Conservation (phyloP, 345 rosid species). For the Triadica sebifera region DNA sequence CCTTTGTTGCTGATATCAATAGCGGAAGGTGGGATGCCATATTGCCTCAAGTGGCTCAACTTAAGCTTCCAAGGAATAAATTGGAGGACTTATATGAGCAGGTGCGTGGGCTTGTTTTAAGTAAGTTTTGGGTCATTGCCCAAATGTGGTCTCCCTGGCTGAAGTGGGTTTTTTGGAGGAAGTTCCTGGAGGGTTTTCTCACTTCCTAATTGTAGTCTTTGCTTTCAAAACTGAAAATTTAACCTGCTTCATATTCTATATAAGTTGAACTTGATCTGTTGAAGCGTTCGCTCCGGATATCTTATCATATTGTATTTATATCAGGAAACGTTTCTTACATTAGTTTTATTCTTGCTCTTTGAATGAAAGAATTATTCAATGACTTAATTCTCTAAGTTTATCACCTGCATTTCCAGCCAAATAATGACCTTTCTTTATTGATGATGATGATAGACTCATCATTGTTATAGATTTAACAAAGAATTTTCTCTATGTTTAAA, state of each 20-base stretch:
- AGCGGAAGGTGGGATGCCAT: constrained; percentile 92
- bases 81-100: constrained; percentile 92
- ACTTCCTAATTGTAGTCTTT: background rate
- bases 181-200: background rate
- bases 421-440: background rate
- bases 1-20: constrained; percentile 84
- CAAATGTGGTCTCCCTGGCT: background rate
- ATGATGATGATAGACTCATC: background rate
- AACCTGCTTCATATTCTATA: background rate
- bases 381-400: background rate
- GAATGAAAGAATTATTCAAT: background rate
- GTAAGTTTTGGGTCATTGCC: background rate
- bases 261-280: background rate
- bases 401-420: background rate
- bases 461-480: background rate
- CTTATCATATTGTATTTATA: background rate
- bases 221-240: background rate
- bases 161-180: background rate
- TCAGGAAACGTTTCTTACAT: background rate
- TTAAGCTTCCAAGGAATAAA: constrained; percentile 86
- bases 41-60: constrained; percentile 92
- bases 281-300: background rate
- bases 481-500: background rate
- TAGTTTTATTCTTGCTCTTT: background rate
- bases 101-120: constrained; percentile 32